Percentiles rank a stretch among this genome's conserved stretches.
phyloP scores from a whole-genome alignment of 306 rosid genomes.

The Spatholobus suberectus region DNA sequence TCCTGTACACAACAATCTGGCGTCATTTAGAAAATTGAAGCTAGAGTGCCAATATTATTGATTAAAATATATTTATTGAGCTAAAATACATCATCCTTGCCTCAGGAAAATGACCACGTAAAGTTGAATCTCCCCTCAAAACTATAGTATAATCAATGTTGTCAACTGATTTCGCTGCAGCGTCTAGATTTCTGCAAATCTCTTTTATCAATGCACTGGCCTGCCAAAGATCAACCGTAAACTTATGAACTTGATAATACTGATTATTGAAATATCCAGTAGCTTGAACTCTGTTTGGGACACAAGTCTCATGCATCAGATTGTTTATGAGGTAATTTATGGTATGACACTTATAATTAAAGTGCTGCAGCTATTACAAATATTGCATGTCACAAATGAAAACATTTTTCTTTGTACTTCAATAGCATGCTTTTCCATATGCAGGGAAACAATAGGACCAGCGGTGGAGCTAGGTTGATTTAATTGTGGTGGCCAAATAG shows the following conservation, averaged over 20 bases:
- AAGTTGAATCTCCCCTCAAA: conserved; percentile 97
- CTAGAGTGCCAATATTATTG: conserved; percentile 35
- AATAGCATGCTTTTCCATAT: neutral
- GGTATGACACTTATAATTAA: neutral
- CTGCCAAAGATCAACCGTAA: conserved; percentile 54
- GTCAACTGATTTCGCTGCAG: conserved; percentile 73
- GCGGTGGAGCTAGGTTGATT: neutral
- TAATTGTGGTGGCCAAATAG: neutral
- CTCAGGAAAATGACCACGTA: conserved; percentile 99
- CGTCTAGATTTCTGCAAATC: conserved; percentile 71
- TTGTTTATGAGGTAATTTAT: conserved; percentile 23
- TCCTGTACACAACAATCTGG: conserved; percentile 60
- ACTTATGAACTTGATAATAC: conserved; percentile 37
- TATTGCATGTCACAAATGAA: neutral
- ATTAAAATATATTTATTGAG: neutral
- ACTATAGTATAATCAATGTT: conserved; percentile 77
- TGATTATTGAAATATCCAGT: conserved; percentile 29
- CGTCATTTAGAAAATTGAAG: conserved; percentile 38
- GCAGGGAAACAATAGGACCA: neutral
- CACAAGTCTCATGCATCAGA: neutral
- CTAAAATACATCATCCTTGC: conserved; percentile 56
- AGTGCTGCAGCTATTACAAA: conserved; percentile 1
- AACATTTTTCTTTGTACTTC: neutral
- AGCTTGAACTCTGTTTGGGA: conserved; percentile 26
- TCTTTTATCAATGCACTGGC: conserved; percentile 78